A percentile compares a stretch with the other conserved stretches of the same genome.
Evolutionary conservation across 2,329 filamentous ascomycete genomes (phyloP).

Genomic region (Exserohilum rostratum): DNA sequence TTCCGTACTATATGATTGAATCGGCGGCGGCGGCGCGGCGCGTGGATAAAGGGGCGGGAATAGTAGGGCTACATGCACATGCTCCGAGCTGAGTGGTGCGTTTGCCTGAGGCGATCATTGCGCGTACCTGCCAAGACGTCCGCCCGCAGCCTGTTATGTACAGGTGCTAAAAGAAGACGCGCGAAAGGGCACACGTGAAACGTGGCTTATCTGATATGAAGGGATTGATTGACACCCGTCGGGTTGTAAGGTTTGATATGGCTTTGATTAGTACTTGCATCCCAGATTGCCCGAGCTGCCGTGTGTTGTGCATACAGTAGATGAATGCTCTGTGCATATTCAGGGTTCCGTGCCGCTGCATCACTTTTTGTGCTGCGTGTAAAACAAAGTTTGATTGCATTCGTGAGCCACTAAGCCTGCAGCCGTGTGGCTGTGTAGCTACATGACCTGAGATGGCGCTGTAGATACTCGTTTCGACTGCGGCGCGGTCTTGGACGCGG

Average conservation of each 20-base stretch:
- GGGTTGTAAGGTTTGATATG: not conserved
- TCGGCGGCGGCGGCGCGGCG: not conserved
- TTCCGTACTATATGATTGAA: not conserved
- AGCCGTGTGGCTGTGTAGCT: not conserved
- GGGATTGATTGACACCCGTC: not conserved
- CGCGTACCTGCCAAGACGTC: conserved; percentile 22
- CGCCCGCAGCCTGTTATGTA: not conserved
- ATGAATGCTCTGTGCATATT: not conserved
- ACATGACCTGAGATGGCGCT: too few relatives aligned
- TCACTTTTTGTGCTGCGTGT: not conserved
- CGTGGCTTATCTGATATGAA: not conserved
- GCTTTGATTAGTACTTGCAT: not conserved
- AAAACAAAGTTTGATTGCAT: not conserved
- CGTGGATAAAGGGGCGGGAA: conserved; percentile 12
- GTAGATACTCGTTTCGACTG: too few relatives aligned
- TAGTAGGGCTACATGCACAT: not conserved
- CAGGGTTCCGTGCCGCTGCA: not conserved
- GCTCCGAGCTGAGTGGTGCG: conserved; percentile 9
- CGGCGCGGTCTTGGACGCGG: not conserved
- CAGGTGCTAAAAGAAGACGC: not conserved
- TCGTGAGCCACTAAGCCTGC: not conserved
- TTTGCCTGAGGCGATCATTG: conserved; percentile 5
- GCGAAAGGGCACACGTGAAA: not conserved
- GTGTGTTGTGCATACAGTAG: not conserved
- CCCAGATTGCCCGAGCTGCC: not conserved